phyloP scores from a whole-genome alignment of 106 monocot species.

The Cymbidium sinense region DNA sequence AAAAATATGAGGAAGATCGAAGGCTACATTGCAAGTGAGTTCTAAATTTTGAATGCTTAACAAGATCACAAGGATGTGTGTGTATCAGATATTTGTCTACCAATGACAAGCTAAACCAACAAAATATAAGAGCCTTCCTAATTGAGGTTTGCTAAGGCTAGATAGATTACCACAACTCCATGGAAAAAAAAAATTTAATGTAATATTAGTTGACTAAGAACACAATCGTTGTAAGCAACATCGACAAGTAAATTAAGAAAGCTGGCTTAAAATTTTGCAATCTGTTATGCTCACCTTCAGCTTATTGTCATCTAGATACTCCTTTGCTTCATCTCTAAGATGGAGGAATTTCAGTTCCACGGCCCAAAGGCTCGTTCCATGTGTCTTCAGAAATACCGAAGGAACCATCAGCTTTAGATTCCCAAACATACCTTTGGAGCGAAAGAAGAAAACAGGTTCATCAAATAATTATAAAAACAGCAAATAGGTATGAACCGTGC shows the following conservation, averaged over 20 bases:
- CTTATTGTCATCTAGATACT: conserved; percentile 87
- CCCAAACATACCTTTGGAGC: conserved; percentile 76
- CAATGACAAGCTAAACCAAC: neutral
- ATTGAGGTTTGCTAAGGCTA: neutral
- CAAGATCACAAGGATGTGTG: too few species aligned
- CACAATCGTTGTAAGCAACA: neutral
- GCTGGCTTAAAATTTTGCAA: neutral
- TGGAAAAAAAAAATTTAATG: neutral
- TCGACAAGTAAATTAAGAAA: neutral
- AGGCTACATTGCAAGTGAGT: too few species aligned
- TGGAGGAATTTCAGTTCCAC: conserved; percentile 97
- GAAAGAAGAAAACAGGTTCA: neutral
- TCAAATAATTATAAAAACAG: neutral
- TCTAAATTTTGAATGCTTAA: too few species aligned
- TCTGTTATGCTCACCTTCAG: conserved; percentile 48
- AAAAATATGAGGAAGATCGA: neutral
- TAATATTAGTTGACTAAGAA: neutral
- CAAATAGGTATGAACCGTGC: neutral
- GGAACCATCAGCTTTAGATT: conserved; percentile 96
- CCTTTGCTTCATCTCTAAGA: conserved; percentile 87
- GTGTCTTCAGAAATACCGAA: conserved; percentile 96
- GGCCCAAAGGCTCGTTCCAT: conserved; percentile 95
- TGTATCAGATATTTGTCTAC: neutral
- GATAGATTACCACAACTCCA: neutral
- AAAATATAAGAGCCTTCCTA: neutral